Percentiles rank a stretch among this genome's conserved stretches.
phyloP scores from a whole-genome alignment of 2,329 filamentous ascomycete genomes.

The Trichophyton mentagrophytes region DNA sequence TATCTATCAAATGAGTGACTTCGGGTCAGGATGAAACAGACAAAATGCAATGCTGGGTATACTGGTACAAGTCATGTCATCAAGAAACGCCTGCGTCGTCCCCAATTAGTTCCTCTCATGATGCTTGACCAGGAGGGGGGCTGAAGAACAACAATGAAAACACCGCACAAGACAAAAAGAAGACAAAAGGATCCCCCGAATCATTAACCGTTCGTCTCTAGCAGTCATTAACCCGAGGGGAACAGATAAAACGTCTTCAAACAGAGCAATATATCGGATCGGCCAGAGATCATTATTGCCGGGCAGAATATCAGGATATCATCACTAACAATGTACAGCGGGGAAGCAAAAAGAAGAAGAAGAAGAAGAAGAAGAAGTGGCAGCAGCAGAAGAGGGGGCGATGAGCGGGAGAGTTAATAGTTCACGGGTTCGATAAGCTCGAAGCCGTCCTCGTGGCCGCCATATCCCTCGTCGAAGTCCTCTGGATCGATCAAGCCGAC shows the following conservation, averaged over 20 bases:
- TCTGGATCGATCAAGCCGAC: constrained; percentile 29
- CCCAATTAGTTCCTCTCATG: constrained; percentile 17
- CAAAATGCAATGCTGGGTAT: constrained; percentile 1
- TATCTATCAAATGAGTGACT: background rate
- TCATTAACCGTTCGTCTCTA: background rate
- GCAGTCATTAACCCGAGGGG: background rate
- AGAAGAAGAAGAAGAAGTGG: background rate
- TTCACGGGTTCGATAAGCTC: constrained; percentile 29
- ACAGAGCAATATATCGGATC: background rate
- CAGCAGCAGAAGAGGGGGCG: too few species aligned
- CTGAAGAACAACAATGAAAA: background rate
- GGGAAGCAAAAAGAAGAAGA: background rate
- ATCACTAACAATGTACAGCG: background rate
- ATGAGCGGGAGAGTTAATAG: constrained; percentile 12
- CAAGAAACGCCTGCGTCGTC: constrained; percentile 16
- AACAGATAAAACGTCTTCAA: background rate
- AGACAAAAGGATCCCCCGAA: background rate
- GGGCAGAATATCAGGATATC: background rate
- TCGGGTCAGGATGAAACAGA: background rate
- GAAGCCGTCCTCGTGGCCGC: constrained; percentile 29
- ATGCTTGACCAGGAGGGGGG: constrained; percentile 11
- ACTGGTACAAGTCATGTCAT: constrained; percentile 20
- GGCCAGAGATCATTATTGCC: background rate
- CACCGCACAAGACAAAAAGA: background rate
- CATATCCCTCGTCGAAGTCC: constrained; percentile 25